Evolutionary conservation across 2,329 filamentous ascomycete genomes (phyloP).

Genomic region (Fusarium sp.): DNA sequence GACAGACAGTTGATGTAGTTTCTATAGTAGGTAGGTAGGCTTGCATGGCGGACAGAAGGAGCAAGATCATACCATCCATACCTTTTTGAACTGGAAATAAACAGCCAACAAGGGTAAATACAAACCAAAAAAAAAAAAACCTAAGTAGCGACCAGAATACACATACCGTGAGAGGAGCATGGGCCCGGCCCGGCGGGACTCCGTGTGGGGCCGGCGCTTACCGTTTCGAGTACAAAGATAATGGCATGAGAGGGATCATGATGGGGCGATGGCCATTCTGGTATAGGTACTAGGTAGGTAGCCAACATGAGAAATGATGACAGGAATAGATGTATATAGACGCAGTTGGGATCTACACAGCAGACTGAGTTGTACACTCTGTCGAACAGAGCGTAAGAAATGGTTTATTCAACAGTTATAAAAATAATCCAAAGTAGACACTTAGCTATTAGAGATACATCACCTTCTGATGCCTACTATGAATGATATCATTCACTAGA

Average conservation of each 20-base stretch:
- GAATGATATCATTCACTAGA: slow-evolving; percentile 29
- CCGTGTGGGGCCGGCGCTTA: slow-evolving; percentile 29
- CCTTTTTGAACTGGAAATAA: slow-evolving; percentile 12
- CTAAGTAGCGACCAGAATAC: slow-evolving; percentile 1
- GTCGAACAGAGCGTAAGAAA: not conserved
- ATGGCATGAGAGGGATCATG: slow-evolving; percentile 5
- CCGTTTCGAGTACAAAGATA: slow-evolving; percentile 8
- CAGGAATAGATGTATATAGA: not conserved
- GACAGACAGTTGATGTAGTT: slow-evolving; percentile 14
- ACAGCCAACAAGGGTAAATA: slow-evolving; percentile 17
- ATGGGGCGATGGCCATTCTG: slow-evolving; percentile 17
- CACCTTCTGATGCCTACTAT: not conserved
- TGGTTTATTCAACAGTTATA: too few relatives aligned
- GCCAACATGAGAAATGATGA: slow-evolving; percentile 1
- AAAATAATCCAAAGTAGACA: not conserved
- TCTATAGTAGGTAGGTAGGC: not conserved
- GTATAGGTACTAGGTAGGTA: not conserved
- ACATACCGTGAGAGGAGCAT: slow-evolving; percentile 9
- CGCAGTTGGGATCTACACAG: not conserved
- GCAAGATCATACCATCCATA: slow-evolving; percentile 4
- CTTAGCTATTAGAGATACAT: not conserved
- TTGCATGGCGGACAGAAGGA: slow-evolving; percentile 27
- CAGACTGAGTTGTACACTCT: not conserved
- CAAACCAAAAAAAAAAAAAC: not conserved
- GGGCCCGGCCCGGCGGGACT: slow-evolving; percentile 19